Evolutionary conservation across 495 filamentous ascomycete genomes (phyloP), one percentile per base, ranked within the genome.

Genomic region (Penicillium cosmopolitanum): DNA sequence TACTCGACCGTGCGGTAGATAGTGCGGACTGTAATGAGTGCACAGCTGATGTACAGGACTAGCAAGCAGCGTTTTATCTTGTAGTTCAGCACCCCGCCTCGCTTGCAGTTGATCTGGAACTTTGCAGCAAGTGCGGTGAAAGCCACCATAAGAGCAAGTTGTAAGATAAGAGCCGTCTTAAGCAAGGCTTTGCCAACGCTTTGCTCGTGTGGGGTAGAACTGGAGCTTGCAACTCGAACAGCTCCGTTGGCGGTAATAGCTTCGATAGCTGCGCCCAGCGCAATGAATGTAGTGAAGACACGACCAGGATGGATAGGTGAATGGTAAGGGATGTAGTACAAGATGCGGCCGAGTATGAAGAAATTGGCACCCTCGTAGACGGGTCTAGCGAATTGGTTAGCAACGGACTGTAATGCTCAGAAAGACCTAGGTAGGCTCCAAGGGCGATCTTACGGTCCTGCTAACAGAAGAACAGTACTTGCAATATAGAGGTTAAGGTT

Each of bases 291-390:
- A 5, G 85, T 86, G 55, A 90, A 77, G 18, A 92, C 89, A 2
- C 89, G 85, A 3, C 88, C 89, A 0, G 90, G 91, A 68, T 93
- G 88, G 54, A 93, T 86, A 0, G 89, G 89, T 0, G 89, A 86
- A 60, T 87, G 82, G 60, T 92, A 88, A 0, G 91, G 91, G 33
- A 90, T 85, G 73, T 91, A 92, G 74, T 89, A 91, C 4, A 95
- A 79, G 50, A 89, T 84, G 7, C 90, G 87, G 23, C 88, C 90
- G 19, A 94, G 84, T 53, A 87, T 83, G 62, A 90, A 81, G 72
- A 92, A 95, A 68, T 95, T 90, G 28, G 85, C 81, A 0, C 86
- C 83, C 62, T 90, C 87, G 60, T 89, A 89, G 47, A 93, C 73
- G 6, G 90, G 90, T 6, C 87, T 89, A 51, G 28, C 6, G 16